Percentiles rank a stretch among this genome's conserved stretches.
phyloP scores from a whole-genome alignment of 345 rosid genomes.

The Draba incana region DNA sequence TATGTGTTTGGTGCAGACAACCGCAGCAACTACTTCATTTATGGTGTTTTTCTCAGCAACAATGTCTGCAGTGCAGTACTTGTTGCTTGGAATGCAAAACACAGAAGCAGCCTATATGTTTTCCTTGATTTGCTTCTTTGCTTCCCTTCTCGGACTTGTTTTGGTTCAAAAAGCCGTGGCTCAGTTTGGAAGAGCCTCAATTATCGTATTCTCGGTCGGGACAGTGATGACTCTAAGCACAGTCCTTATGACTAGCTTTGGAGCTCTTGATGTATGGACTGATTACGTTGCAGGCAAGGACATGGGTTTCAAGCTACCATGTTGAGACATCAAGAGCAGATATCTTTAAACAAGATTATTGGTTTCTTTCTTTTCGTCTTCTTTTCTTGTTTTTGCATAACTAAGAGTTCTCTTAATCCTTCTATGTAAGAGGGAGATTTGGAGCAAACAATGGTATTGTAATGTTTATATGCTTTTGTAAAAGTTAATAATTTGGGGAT shows the following conservation, averaged over 20 bases:
- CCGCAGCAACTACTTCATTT: slow-evolving; percentile 63
- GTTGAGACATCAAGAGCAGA: slow-evolving; percentile 43
- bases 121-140: slow-evolving; percentile 62
- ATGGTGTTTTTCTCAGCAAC: slow-evolving; percentile 50
- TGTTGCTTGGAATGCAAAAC: slow-evolving; percentile 72
- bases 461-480: slow-evolving; percentile 31
- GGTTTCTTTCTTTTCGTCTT: background rate
- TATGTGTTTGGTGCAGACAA: slow-evolving; percentile 49
- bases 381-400: background rate
- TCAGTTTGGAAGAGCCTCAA: slow-evolving; percentile 76
- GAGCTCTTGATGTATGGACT: slow-evolving; percentile 67
- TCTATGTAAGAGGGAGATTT: slow-evolving; percentile 29
- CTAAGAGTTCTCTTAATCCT: slow-evolving; percentile 8
- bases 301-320: slow-evolving; percentile 78
- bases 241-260: slow-evolving; percentile 68
- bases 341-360: background rate
- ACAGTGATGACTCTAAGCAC: slow-evolving; percentile 76
- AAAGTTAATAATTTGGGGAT: slow-evolving; percentile 18
- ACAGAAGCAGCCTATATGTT: slow-evolving; percentile 53
- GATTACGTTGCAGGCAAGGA: slow-evolving; percentile 63
- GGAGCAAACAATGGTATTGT: slow-evolving; percentile 17
- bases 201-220: slow-evolving; percentile 82
- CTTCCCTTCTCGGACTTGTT: slow-evolving; percentile 68
- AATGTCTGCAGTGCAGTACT: slow-evolving; percentile 55
- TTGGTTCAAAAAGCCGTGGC: slow-evolving; percentile 64